Evolutionary conservation across 768 basidiomycete species (phyloP).

Genomic region (Boletales sp.): DNA sequence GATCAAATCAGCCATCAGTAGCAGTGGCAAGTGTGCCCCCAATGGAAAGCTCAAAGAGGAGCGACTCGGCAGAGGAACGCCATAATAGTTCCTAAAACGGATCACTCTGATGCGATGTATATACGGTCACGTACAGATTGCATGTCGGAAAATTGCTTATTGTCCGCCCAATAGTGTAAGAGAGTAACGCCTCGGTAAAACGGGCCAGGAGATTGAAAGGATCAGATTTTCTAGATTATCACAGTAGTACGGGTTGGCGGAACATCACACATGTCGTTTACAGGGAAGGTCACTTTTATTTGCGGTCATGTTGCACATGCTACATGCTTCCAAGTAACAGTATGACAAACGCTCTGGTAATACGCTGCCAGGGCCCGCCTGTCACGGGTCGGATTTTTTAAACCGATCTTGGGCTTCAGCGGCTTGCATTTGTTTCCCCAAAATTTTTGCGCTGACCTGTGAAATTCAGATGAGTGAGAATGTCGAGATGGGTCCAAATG

Average conservation of each 20-base stretch:
- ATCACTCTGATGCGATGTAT: constrained; percentile 11
- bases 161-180: constrained; percentile 19
- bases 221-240: constrained; percentile 17
- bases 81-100: constrained; percentile 22
- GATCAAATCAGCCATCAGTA: constrained; percentile 15
- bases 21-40: constrained; percentile 6
- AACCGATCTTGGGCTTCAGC: constrained; percentile 28
- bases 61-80: constrained; percentile 16
- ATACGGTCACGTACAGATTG: constrained; percentile 17
- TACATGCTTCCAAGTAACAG: constrained; percentile 6
- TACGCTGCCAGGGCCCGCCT: constrained; percentile 1
- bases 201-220: constrained; percentile 25
- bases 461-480: constrained; percentile 12
- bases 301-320: constrained; percentile 8
- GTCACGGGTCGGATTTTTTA: constrained; percentile 29
- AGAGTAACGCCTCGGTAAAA: constrained; percentile 19
- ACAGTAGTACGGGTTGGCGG: constrained; percentile 5
- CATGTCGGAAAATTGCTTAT: constrained; percentile 15
- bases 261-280: constrained; percentile 6
- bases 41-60: constrained; percentile 25
- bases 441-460: constrained; percentile 78
- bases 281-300: constrained; percentile 9
- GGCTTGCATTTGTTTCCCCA: constrained; percentile 54
- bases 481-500: constrained; percentile 15
- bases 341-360: constrained; percentile 14